A percentile compares a stretch with the other conserved stretches of the same genome.
phyloP scores from a whole-genome alignment of 371 early-diverging fungal genomes.

The Rhizopus microsporus region DNA sequence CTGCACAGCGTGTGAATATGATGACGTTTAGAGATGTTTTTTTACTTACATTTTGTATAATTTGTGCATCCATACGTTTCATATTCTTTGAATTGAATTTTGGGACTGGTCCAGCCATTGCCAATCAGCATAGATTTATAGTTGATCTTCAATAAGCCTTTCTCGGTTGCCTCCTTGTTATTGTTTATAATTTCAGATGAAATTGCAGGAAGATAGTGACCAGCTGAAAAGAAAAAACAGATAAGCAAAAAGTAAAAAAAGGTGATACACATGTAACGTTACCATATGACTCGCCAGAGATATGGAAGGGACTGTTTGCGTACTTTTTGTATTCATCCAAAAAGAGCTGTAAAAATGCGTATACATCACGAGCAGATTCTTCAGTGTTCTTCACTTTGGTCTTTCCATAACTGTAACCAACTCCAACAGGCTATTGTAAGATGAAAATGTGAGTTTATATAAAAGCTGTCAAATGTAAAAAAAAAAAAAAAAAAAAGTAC shows the following conservation, averaged over 20 bases:
- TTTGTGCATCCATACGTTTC: slow-evolving; percentile 79
- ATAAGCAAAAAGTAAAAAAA: background rate
- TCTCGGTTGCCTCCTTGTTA: slow-evolving; percentile 14
- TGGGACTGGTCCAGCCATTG: slow-evolving; percentile 87
- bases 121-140: slow-evolving; percentile 79
- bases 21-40: background rate
- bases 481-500: no score
- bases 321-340: slow-evolving; percentile 58
- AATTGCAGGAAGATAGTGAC: slow-evolving; percentile 82
- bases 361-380: slow-evolving; percentile 60
- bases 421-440: slow-evolving; percentile 63
- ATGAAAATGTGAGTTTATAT: background rate
- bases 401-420: slow-evolving; percentile 78
- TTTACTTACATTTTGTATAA: slow-evolving; percentile 9
- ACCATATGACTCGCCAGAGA: slow-evolving; percentile 70
- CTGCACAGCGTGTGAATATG: background rate
- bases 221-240: slow-evolving; percentile 37
- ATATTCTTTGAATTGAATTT: slow-evolving; percentile 83
- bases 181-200: slow-evolving; percentile 60
- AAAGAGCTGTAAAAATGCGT: slow-evolving; percentile 73
- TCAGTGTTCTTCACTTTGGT: slow-evolving; percentile 51
- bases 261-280: background rate
- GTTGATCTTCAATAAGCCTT: slow-evolving; percentile 33
- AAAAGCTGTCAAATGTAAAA: background rate
- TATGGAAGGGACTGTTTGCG: slow-evolving; percentile 31